These are phyloP conservation scores for Pseudopithomyces maydicus DNA, from an alignment of 2,329 filamentous ascomycete genomes.

Conservation along the genomic window DNA sequence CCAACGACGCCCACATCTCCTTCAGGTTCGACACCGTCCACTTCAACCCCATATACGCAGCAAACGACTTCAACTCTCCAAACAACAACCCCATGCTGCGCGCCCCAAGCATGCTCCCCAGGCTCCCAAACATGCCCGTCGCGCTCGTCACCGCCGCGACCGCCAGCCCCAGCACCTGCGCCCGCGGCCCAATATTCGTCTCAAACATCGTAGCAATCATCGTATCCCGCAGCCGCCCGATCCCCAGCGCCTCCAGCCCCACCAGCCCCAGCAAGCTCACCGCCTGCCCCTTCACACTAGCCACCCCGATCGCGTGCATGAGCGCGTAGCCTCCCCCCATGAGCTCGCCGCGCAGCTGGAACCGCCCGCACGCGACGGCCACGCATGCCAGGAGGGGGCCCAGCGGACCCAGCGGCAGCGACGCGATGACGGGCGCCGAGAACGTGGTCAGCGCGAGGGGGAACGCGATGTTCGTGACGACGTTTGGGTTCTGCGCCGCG, in stretches of 20 bases:
- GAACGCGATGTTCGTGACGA: background rate
- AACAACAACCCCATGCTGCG: background rate
- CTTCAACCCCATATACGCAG: background rate
- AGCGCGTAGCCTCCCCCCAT: slow-evolving; percentile 9
- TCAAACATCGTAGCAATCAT: background rate
- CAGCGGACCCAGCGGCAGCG: slow-evolving; percentile 5
- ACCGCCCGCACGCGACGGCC: slow-evolving; percentile 3
- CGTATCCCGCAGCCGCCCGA: background rate
- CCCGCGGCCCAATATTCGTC: background rate
- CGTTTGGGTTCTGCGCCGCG: background rate
- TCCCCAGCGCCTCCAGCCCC: slow-evolving; percentile 1
- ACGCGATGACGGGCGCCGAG: background rate
- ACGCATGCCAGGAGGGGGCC: slow-evolving; percentile 1
- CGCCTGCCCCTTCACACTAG: slow-evolving; percentile 3
- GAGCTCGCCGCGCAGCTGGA: slow-evolving; percentile 4
- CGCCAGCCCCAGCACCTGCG: background rate
- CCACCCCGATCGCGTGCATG: slow-evolving; percentile 6
- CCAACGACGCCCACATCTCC: background rate
- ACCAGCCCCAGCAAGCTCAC: slow-evolving; percentile 6
- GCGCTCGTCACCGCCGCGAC: slow-evolving; percentile 1
- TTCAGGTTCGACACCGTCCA: background rate
- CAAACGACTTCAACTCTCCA: slow-evolving; percentile 2
- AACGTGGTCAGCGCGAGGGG: slow-evolving; percentile 1
- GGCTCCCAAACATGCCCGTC: background rate
- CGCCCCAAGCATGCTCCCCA: background rate